These are phyloP conservation scores for Cerioporus squamosus DNA, from an alignment of 1,284 basidiomycete species.

Conservation along the genomic window DNA sequence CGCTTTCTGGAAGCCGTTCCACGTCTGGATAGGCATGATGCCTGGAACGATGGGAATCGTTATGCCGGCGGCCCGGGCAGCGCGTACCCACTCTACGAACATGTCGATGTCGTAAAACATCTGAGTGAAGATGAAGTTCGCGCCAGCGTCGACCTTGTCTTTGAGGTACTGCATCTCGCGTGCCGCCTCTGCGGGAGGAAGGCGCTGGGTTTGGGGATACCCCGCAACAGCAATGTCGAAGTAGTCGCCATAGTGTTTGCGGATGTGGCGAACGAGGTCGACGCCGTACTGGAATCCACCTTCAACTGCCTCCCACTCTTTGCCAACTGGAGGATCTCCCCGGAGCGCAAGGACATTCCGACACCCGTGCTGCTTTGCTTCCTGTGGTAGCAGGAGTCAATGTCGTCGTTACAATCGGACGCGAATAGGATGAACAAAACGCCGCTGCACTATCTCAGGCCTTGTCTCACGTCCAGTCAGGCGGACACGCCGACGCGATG, in stretches of 20 bases:
- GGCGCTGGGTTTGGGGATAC: conserved; percentile 77
- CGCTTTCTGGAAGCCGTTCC: conserved; percentile 95
- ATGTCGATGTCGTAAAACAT: conserved; percentile 94
- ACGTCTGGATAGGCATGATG: conserved; percentile 97
- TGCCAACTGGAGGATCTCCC: conserved; percentile 89
- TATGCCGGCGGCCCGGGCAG: conserved; percentile 86
- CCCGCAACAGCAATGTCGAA: conserved; percentile 95
- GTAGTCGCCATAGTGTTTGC: conserved; percentile 81
- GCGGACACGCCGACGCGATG: too few relatives aligned
- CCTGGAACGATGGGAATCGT: conserved; percentile 95
- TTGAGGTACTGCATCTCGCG: conserved; percentile 89
- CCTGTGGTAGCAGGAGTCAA: conserved; percentile 46
- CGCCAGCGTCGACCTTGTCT: conserved; percentile 87
- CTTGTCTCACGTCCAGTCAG: too few relatives aligned
- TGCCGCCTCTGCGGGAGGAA: conserved; percentile 75
- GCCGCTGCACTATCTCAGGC: too few relatives aligned
- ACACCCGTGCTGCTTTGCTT: conserved; percentile 91
- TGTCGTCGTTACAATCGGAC: too few relatives aligned
- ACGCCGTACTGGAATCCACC: conserved; percentile 89
- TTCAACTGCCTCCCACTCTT: conserved; percentile 90
- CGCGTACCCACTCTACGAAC: conserved; percentile 86
- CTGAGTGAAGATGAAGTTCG: conserved; percentile 92
- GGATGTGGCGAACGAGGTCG: conserved; percentile 90
- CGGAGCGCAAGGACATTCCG: conserved; percentile 95
- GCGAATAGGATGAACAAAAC: neutral